Percentiles rank a stretch among this genome's conserved stretches.
Conservation (phyloP, 2,329 filamentous ascomycete species). For the Chaetothyriales sp. region DNA sequence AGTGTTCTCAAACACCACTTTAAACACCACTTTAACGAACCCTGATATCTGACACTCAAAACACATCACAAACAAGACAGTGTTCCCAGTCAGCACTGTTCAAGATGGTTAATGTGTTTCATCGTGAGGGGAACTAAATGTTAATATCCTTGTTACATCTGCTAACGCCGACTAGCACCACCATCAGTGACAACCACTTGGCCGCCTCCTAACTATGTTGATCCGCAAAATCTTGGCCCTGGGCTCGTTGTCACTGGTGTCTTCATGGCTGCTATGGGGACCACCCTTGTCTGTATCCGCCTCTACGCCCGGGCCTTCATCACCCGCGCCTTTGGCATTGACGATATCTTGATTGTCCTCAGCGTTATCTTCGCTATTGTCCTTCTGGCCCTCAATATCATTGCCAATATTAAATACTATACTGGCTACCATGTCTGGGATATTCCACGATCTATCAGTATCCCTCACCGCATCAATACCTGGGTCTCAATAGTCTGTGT, state of each 20-base stretch:
- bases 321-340: not conserved
- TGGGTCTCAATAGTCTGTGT: slow-evolving; percentile 15
- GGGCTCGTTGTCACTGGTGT: slow-evolving; percentile 18
- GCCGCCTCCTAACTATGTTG: slow-evolving; percentile 22
- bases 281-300: slow-evolving; percentile 11
- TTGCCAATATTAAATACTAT: slow-evolving; percentile 7
- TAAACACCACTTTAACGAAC: too few species aligned
- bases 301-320: slow-evolving; percentile 11
- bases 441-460: slow-evolving; percentile 8
- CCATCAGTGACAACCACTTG: not conserved
- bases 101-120: too few species aligned
- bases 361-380: slow-evolving; percentile 4
- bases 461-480: slow-evolving; percentile 9
- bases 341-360: not conserved
- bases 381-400: slow-evolving; percentile 1
- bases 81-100: too few species aligned
- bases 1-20: too few species aligned
- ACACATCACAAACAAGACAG: too few species aligned
- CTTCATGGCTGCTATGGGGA: slow-evolving; percentile 16
- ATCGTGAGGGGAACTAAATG: too few species aligned
- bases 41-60: too few species aligned
- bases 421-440: slow-evolving; percentile 17
- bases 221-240: slow-evolving; percentile 20
- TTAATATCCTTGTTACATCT: too few species aligned
- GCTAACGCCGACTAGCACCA: too few species aligned